Evolutionary conservation across 257 asterid genomes (phyloP), one percentile per base, ranked within the genome.

Genomic region (Penstemon newberryi): DNA sequence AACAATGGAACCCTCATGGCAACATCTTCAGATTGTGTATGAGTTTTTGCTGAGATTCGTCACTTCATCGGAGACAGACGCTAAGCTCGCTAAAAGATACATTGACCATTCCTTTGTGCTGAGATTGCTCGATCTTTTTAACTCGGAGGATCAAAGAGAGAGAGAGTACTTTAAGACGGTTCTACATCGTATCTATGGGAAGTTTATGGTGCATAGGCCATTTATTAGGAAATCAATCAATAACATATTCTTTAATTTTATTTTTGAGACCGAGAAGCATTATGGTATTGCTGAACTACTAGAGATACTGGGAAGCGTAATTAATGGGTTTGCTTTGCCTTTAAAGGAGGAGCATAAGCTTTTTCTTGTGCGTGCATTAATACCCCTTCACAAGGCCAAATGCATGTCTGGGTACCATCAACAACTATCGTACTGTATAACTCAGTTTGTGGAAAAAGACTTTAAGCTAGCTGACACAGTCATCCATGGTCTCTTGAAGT

Each of bases 331-430:
- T 73, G 84, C 80, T 65, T 67, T 79, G 54, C 84, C 84, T 40
- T 65, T 79, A 60, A 79, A 79, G 74, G 81, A 79, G 73, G 84
- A 79, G 78, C 84, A 79, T 68, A 79, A 72, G 62, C 84, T 79
- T 73, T 79, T 79, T 60, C 84, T 79, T 39, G 66, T 59, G 43
- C 84, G 81, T 42, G 84, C 69, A 9, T 52, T 80, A 69, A 56
- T 80, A 37, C 84, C 84, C 39, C 84, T 80, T 70, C 84, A 80
- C 77, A 80, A 80, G n/a, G 81, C 84, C 9, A 80, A 66, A 60
- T 76, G 79, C 51, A 40, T 65, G 46, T 47, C 79, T 7, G 67
- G 74, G 42, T 80, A 80, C 56, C 84, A 80, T 62, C 79, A 73
- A 44, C 84, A 76, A 7, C 81, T 80, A 45, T 65, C 73, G 15